phyloP scores from a whole-genome alignment of 1,284 basidiomycete genomes.

The Volvariella surrecta region DNA sequence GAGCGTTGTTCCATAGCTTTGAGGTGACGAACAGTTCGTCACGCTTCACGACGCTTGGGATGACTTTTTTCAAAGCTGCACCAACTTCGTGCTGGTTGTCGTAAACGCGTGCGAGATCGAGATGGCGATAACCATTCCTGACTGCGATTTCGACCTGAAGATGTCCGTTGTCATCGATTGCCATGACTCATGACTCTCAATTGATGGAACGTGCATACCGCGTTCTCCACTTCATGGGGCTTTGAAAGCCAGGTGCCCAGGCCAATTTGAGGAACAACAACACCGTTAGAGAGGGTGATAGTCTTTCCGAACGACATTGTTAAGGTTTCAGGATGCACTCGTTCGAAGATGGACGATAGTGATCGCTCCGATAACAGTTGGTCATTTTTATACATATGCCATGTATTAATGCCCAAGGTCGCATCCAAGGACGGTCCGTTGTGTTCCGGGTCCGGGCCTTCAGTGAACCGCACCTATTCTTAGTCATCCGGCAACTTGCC shows the following conservation, averaged over 20 bases:
- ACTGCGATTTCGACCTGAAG: conserved; percentile 66
- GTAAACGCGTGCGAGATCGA: conserved; percentile 74
- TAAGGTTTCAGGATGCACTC: no score
- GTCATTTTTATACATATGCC: no score
- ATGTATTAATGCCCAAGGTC: no score
- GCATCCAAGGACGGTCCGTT: no score
- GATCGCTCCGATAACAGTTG: no score
- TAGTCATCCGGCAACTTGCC: no score
- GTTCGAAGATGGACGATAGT: no score
- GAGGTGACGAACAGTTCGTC: conserved; percentile 82
- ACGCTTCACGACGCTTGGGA: conserved; percentile 70
- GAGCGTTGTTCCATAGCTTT: conserved; percentile 72
- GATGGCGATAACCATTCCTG: conserved; percentile 68
- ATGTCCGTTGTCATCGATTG: no score
- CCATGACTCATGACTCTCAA: no score
- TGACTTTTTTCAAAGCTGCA: conserved; percentile 67
- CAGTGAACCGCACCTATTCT: no score
- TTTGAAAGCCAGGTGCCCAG: conserved; percentile 79
- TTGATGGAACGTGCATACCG: no score
- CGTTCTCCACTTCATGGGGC: conserved; percentile 70
- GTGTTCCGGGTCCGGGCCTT: no score
- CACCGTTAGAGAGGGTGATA: conserved; percentile 44
- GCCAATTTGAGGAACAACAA: conserved; percentile 62
- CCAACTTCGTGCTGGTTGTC: conserved; percentile 72
- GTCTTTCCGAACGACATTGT: conserved; percentile 55